Conservation (phyloP, 257 asterid genomes). For the Petunia secreta region DNA sequence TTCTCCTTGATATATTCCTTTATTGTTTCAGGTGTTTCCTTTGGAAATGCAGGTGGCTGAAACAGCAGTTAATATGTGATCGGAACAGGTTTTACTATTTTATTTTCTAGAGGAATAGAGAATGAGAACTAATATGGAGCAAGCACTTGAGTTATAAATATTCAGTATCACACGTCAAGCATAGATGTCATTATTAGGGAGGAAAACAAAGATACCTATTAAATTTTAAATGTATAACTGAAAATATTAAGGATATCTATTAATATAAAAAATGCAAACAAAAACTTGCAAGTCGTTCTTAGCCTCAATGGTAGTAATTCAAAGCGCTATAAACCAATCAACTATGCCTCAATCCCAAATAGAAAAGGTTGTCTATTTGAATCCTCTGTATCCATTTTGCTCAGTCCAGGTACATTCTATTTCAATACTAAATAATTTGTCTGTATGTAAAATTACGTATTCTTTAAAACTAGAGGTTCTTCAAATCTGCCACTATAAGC, state of each 20-base stretch:
- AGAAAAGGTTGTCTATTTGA: not conserved
- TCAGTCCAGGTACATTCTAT: not conserved
- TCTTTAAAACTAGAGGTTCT: slow-evolving; percentile 9
- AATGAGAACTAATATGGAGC: not conserved
- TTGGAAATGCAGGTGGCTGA: slow-evolving; percentile 97
- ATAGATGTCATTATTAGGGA: slow-evolving; percentile 8
- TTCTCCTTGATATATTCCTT: slow-evolving; percentile 62
- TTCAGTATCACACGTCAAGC: not conserved
- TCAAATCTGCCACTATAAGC: not conserved
- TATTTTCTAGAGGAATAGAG: not conserved
- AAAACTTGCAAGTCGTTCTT: not conserved
- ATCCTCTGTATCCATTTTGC: not conserved
- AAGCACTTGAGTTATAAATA: not conserved
- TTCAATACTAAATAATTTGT: not conserved
- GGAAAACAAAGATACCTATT: not conserved
- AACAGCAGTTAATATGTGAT: not conserved
- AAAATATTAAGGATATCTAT: slow-evolving; percentile 11
- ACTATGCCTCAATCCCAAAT: not conserved
- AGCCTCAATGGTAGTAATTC: not conserved
- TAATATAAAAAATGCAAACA: not conserved
- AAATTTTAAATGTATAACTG: not conserved
- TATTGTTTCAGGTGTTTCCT: slow-evolving; percentile 83
- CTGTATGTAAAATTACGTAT: not conserved
- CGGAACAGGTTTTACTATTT: not conserved
- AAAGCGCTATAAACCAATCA: slow-evolving; percentile 3